Conservation (phyloP, 495 filamentous ascomycete species). For the Friedmanniomyces endolithicus region DNA sequence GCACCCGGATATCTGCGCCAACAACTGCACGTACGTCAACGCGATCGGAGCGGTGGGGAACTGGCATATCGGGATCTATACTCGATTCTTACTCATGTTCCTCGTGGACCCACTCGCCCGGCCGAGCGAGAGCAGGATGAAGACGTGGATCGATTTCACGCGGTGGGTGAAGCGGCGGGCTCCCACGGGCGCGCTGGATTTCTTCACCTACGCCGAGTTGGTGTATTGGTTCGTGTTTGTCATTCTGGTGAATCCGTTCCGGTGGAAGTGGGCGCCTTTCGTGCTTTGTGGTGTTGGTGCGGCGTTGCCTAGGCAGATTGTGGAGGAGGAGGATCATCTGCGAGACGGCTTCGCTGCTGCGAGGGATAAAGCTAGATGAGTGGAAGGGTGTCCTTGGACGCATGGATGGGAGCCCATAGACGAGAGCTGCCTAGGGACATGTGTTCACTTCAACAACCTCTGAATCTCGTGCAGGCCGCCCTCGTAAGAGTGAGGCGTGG, state of each 20-base stretch:
- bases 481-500: too few species aligned
- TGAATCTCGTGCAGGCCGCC: too few species aligned
- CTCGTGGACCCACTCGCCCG: constrained; percentile 63
- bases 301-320: constrained; percentile 51
- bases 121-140: constrained; percentile 62
- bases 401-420: too few species aligned
- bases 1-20: constrained; percentile 55
- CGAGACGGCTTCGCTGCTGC: constrained; percentile 28
- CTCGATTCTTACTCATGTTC: constrained; percentile 73
- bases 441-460: too few species aligned
- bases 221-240: constrained; percentile 77
- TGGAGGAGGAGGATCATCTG: constrained; percentile 49
- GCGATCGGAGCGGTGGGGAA: constrained; percentile 74
- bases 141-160: constrained; percentile 78
- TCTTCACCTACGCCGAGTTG: constrained; percentile 78
- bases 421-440: too few species aligned
- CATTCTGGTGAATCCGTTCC: constrained; percentile 67
- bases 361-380: constrained; percentile 1
- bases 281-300: constrained; percentile 65
- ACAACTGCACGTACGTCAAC: constrained; percentile 74
- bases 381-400: too few species aligned
- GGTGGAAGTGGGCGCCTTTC: constrained; percentile 70
- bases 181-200: constrained; percentile 33
- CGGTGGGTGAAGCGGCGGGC: constrained; percentile 53
- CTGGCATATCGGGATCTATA: constrained; percentile 62